Evolutionary conservation across 257 asterid species (phyloP).

Genomic region (Perilla frutescens): DNA sequence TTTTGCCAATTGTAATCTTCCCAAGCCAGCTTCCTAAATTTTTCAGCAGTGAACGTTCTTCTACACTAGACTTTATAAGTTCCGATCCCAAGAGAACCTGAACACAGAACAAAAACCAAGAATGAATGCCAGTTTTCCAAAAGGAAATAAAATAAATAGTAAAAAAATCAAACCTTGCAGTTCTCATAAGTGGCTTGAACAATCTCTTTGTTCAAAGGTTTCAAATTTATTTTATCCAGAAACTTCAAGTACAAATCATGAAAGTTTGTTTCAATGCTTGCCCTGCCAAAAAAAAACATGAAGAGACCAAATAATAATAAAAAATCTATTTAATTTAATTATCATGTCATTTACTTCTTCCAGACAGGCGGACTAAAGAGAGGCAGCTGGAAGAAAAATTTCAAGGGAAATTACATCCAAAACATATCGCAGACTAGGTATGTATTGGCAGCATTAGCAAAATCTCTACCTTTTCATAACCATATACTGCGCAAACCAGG

Average conservation of each 20-base stretch:
- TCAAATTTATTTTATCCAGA: conserved; percentile 83
- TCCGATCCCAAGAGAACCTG: conserved; percentile 99
- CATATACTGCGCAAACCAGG: conserved; percentile 99
- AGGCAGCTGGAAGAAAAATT: background rate
- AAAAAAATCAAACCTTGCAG: conserved; percentile 76
- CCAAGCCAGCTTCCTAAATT: conserved; percentile 99
- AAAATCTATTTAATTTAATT: background rate
- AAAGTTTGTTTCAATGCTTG: conserved; percentile 95
- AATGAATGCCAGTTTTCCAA: conserved; percentile 26
- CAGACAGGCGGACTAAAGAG: conserved; percentile 15
- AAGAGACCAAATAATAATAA: conserved; percentile 24
- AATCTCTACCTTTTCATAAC: conserved; percentile 88
- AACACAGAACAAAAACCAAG: conserved; percentile 27
- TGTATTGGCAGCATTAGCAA: background rate
- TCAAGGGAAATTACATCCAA: background rate
- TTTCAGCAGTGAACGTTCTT: conserved; percentile 95
- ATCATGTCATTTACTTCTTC: conserved; percentile 1
- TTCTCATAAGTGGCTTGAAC: conserved; percentile 90
- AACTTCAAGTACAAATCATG: conserved; percentile 97
- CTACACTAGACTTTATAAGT: conserved; percentile 91
- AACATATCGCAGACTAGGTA: conserved; percentile 1
- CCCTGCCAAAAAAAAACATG: conserved; percentile 56
- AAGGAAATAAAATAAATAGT: background rate
- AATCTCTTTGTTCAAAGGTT: conserved; percentile 76
- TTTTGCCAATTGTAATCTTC: conserved; percentile 94